Evolutionary conservation across 106 monocot genomes (phyloP).

Genomic region (Dioscorea zingiberensis): DNA sequence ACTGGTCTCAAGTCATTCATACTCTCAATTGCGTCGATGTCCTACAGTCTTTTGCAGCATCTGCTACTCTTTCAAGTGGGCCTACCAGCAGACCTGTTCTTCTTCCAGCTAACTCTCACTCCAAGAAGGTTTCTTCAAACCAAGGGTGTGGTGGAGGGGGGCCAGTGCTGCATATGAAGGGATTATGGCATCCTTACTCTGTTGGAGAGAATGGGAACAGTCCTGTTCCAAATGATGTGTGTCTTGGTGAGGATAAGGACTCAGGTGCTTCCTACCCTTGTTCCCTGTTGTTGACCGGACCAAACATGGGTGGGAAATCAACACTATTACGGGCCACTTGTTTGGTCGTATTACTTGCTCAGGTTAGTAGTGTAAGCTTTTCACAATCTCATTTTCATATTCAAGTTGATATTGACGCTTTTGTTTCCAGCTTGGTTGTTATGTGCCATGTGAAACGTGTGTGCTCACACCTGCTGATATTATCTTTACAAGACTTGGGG

Average conservation of each 20-base stretch:
- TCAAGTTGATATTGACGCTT: neutral
- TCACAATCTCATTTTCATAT: constrained; percentile 2
- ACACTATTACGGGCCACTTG: constrained; percentile 92
- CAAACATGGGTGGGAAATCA: constrained; percentile 99
- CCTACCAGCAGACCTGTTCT: constrained; percentile 66
- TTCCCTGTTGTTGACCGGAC: constrained; percentile 85
- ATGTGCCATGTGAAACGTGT: constrained; percentile 76
- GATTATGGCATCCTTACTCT: constrained; percentile 96
- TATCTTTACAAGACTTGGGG: constrained; percentile 95
- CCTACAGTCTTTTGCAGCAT: constrained; percentile 66
- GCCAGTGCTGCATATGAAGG: constrained; percentile 51
- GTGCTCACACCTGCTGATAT: constrained; percentile 69
- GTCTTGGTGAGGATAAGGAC: constrained; percentile 43
- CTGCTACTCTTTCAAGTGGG: constrained; percentile 39
- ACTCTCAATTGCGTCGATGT: constrained; percentile 73
- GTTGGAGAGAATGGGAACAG: constrained; percentile 49
- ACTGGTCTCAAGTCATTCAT: constrained; percentile 67
- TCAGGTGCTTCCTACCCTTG: constrained; percentile 28
- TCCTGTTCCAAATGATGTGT: constrained; percentile 79
- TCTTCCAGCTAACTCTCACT: constrained; percentile 24
- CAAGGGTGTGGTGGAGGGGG: constrained; percentile 5
- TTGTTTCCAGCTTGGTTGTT: constrained; percentile 77
- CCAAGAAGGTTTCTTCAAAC: neutral
- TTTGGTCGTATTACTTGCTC: constrained; percentile 79
- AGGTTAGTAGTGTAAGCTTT: constrained; percentile 66